These are phyloP conservation scores for Maudiozyma saulgeensis DNA, from an alignment of 805 yeast genomes.

Conservation along the genomic window DNA sequence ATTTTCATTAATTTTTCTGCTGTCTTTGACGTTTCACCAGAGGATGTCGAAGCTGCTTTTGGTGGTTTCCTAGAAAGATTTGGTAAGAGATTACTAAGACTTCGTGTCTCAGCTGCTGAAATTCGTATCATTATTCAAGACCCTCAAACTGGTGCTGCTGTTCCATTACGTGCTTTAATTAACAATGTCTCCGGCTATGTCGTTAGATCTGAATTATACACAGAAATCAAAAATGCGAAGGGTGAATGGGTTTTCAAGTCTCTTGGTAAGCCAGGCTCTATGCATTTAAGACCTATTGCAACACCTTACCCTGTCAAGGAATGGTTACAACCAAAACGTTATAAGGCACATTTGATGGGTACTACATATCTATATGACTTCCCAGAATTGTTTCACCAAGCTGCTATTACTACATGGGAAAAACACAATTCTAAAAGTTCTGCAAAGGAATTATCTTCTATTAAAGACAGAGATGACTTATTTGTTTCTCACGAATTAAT, in stretches of 20 bases:
- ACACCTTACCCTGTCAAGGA: slow-evolving; percentile 98
- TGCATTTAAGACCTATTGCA: slow-evolving; percentile 93
- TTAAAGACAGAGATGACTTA: slow-evolving; percentile 42
- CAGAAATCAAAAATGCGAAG: slow-evolving; percentile 82
- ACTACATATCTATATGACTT: slow-evolving; percentile 97
- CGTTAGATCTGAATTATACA: slow-evolving; percentile 88
- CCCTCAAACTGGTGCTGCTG: slow-evolving; percentile 75
- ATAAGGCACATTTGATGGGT: slow-evolving; percentile 96
- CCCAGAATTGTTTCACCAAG: slow-evolving; percentile 97
- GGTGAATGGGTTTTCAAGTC: slow-evolving; percentile 98
- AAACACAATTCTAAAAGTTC: slow-evolving; percentile 36
- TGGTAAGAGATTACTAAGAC: slow-evolving; percentile 93
- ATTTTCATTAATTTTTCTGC: slow-evolving; percentile 96
- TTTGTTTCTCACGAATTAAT: slow-evolving; percentile 78
- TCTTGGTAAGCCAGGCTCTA: slow-evolving; percentile 87
- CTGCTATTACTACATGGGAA: slow-evolving; percentile 79
- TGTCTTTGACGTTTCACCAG: slow-evolving; percentile 86
- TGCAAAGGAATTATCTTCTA: neutral
- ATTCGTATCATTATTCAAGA: slow-evolving; percentile 92
- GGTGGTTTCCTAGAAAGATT: slow-evolving; percentile 97
- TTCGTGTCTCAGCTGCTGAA: slow-evolving; percentile 95
- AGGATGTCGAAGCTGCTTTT: slow-evolving; percentile 94
- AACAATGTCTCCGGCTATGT: slow-evolving; percentile 96
- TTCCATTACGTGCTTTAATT: slow-evolving; percentile 94
- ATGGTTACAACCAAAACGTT: slow-evolving; percentile 96